Conservation (phyloP, 2,329 filamentous ascomycete genomes). For the Colletotrichum australisinense region DNA sequence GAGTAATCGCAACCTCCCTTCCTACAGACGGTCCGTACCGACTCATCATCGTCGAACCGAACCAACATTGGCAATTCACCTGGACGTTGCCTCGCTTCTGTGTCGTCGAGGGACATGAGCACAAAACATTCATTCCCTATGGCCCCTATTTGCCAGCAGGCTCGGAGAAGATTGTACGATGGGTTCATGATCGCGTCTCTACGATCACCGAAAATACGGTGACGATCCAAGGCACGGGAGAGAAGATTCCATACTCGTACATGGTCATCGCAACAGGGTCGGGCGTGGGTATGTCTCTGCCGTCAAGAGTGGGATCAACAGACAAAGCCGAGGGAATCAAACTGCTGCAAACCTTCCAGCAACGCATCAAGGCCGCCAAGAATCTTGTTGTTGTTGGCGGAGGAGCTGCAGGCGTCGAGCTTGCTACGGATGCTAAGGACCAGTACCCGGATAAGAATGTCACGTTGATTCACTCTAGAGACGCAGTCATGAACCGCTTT, state of each 20-base stretch:
- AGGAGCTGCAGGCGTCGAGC: slow-evolving; percentile 71
- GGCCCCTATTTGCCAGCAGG: slow-evolving; percentile 50
- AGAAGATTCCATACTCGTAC: slow-evolving; percentile 63
- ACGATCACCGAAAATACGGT: slow-evolving; percentile 52
- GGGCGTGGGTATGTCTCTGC: slow-evolving; percentile 54
- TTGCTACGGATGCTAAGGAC: slow-evolving; percentile 69
- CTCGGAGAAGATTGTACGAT: slow-evolving; percentile 48
- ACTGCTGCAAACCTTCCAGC: slow-evolving; percentile 59
- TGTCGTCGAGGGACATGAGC: slow-evolving; percentile 65
- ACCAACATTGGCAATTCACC: slow-evolving; percentile 70
- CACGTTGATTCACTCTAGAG: slow-evolving; percentile 67
- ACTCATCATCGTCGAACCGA: slow-evolving; percentile 68
- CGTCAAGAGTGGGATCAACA: slow-evolving; percentile 58
- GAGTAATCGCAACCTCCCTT: slow-evolving; percentile 59
- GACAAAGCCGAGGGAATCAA: slow-evolving; percentile 55
- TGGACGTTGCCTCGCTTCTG: slow-evolving; percentile 70
- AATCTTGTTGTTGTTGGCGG: slow-evolving; percentile 66
- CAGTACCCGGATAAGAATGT: slow-evolving; percentile 67
- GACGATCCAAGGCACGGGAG: slow-evolving; percentile 51
- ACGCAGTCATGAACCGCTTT: slow-evolving; percentile 63
- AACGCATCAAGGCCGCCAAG: slow-evolving; percentile 53
- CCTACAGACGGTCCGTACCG: slow-evolving; percentile 58
- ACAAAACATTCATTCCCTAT: slow-evolving; percentile 72
- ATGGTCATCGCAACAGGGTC: slow-evolving; percentile 70
- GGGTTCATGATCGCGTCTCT: slow-evolving; percentile 56